A percentile compares a stretch with the other conserved stretches of the same genome.
These are phyloP conservation scores for Ruellia speciosa DNA, from an alignment of 305 asterid genomes.

Conservation along the genomic window DNA sequence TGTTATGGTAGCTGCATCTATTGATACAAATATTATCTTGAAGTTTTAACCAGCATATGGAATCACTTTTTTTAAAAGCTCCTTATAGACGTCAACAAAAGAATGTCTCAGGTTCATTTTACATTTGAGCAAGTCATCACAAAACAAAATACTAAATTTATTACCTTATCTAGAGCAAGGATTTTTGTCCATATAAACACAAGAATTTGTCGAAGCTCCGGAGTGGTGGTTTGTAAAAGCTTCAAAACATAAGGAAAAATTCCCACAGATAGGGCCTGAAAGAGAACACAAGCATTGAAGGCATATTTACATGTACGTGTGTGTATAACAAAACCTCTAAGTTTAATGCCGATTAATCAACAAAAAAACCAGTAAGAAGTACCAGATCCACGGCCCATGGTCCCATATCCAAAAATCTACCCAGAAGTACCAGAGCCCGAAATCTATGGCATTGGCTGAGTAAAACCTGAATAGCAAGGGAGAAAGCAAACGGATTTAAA, in stretches of 20 bases:
- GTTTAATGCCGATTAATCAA: slow-evolving; percentile 17
- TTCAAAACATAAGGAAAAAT: slow-evolving; percentile 95
- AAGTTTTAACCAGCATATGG: neutral
- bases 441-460: slow-evolving; percentile 98
- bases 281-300: slow-evolving; percentile 15
- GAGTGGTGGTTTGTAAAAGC: slow-evolving; percentile 90
- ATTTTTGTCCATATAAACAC: slow-evolving; percentile 98
- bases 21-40: neutral
- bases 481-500: slow-evolving; percentile 10
- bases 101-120: neutral
- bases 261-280: slow-evolving; percentile 94
- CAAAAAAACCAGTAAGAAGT: slow-evolving; percentile 23
- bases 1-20: neutral
- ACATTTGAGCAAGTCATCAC: neutral
- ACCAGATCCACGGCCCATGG: slow-evolving; percentile 99
- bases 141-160: slow-evolving; percentile 1
- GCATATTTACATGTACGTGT: neutral
- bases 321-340: slow-evolving; percentile 1
- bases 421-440: slow-evolving; percentile 97
- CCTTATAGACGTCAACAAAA: neutral
- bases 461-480: slow-evolving; percentile 56
- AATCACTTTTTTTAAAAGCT: neutral
- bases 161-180: slow-evolving; percentile 94
- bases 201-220: slow-evolving; percentile 94
- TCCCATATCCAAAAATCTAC: slow-evolving; percentile 99